A percentile compares a stretch with the other conserved stretches of the same genome.
These are phyloP conservation scores for Terfezia boudieri DNA, from an alignment of 495 filamentous ascomycete genomes.

Conservation along the genomic window DNA sequence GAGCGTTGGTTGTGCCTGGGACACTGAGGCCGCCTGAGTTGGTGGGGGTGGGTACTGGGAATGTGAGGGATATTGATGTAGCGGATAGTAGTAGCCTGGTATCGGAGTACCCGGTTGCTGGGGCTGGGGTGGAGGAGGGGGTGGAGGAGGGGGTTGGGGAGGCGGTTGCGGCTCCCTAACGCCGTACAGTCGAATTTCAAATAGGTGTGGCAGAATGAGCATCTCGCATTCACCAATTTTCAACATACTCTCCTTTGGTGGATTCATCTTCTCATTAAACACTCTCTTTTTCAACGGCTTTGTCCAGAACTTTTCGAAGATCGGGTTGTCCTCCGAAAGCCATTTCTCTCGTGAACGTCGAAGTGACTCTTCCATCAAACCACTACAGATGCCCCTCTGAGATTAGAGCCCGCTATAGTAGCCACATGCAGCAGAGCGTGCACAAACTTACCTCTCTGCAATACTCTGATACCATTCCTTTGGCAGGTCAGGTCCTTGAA, in stretches of 20 bases:
- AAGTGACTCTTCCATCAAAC: constrained; percentile 62
- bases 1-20: not conserved
- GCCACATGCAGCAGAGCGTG: not conserved
- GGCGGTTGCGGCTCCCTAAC: constrained; percentile 39
- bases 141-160: not conserved
- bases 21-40: not conserved
- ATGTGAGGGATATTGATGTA: not conserved
- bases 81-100: not conserved
- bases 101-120: not conserved
- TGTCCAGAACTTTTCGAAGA: constrained; percentile 85
- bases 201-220: constrained; percentile 72
- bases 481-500: constrained; percentile 42
- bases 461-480: constrained; percentile 57
- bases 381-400: constrained; percentile 28
- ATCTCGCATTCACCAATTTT: constrained; percentile 63
- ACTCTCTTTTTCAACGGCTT: constrained; percentile 56
- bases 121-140: not conserved
- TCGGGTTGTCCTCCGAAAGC: constrained; percentile 47
- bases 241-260: constrained; percentile 65
- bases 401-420: not conserved
- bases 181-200: constrained; percentile 67
- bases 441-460: constrained; percentile 44
- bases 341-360: constrained; percentile 70
- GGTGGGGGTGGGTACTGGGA: not conserved
- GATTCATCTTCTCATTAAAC: constrained; percentile 42